Conservation (phyloP, 148 eudicot species). For the Fagopyrum tataricum region DNA sequence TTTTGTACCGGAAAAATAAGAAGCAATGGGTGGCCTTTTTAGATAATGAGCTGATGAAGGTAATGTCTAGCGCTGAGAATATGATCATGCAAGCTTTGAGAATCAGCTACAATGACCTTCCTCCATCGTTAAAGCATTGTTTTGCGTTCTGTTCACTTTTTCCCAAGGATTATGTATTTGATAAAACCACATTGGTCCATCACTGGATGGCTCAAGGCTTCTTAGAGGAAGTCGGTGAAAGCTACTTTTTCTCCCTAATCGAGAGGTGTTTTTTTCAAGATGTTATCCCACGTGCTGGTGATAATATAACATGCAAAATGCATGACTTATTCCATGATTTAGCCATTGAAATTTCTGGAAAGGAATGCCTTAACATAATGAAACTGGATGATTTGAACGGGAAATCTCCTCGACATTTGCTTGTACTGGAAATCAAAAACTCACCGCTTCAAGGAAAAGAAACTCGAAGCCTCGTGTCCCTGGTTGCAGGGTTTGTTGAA, state of each 20-base stretch:
- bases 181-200: conserved; percentile 2
- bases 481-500: too few species aligned
- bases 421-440: too few species aligned
- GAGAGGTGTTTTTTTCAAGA: conserved; percentile 20
- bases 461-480: too few species aligned
- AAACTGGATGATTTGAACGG: neutral
- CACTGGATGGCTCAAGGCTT: conserved; percentile 24
- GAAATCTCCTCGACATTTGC: neutral
- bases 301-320: conserved; percentile 11
- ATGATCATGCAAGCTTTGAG: conserved; percentile 24
- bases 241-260: conserved; percentile 13
- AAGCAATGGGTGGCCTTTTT: conserved; percentile 21
- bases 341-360: conserved; percentile 14
- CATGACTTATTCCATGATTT: conserved; percentile 21
- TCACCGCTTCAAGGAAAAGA: too few species aligned
- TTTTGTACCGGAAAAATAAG: conserved; percentile 18
- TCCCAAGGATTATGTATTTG: conserved; percentile 15
- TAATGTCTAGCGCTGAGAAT: neutral
- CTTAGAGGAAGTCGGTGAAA: conserved; percentile 20
- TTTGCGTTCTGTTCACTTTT: conserved; percentile 18
- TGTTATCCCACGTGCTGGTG: neutral
- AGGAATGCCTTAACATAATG: conserved; percentile 1
- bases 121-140: conserved; percentile 9
- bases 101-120: conserved; percentile 27
- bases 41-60: conserved; percentile 9